Percentiles rank a stretch among this genome's conserved stretches.
Evolutionary conservation across 2,329 filamentous ascomycete species (phyloP).

Genomic region (Cytospora mali): DNA sequence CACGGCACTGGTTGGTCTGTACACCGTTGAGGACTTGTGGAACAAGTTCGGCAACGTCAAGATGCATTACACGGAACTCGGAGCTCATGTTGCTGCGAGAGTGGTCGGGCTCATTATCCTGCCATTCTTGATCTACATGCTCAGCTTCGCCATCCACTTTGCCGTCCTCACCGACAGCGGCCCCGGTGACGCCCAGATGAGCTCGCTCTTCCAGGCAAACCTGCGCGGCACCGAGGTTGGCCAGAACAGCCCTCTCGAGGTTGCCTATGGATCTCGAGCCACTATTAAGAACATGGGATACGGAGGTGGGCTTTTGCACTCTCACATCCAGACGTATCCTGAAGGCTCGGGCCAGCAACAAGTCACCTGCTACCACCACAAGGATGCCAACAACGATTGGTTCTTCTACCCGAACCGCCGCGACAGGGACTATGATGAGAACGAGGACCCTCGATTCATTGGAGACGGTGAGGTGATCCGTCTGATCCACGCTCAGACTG

Average conservation of each 20-base stretch:
- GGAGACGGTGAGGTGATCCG: constrained; percentile 78
- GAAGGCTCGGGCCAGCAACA: constrained; percentile 95
- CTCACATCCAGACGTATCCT: constrained; percentile 93
- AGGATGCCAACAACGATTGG: constrained; percentile 99
- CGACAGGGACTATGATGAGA: constrained; percentile 71
- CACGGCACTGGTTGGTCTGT: constrained; percentile 90
- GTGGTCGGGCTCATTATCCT: constrained; percentile 86
- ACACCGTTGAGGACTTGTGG: constrained; percentile 97
- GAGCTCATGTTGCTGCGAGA: constrained; percentile 76
- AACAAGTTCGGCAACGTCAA: constrained; percentile 94
- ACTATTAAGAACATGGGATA: constrained; percentile 99
- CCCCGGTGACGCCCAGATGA: constrained; percentile 99
- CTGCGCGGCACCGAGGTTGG: constrained; percentile 91
- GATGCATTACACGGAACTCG: constrained; percentile 71
- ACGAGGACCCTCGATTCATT: constrained; percentile 74
- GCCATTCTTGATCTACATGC: constrained; percentile 88
- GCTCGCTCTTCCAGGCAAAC: constrained; percentile 97
- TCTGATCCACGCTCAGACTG: constrained; percentile 91
- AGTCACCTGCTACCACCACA: constrained; percentile 99
- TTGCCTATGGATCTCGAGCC: constrained; percentile 84
- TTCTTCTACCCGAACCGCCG: constrained; percentile 94
- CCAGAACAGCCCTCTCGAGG: constrained; percentile 89
- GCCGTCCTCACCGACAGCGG: constrained; percentile 90
- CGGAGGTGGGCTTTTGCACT: constrained; percentile 92
- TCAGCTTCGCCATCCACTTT: constrained; percentile 95